phyloP scores from a whole-genome alignment of 805 yeast genomes.

The Yarrowia bubula region DNA sequence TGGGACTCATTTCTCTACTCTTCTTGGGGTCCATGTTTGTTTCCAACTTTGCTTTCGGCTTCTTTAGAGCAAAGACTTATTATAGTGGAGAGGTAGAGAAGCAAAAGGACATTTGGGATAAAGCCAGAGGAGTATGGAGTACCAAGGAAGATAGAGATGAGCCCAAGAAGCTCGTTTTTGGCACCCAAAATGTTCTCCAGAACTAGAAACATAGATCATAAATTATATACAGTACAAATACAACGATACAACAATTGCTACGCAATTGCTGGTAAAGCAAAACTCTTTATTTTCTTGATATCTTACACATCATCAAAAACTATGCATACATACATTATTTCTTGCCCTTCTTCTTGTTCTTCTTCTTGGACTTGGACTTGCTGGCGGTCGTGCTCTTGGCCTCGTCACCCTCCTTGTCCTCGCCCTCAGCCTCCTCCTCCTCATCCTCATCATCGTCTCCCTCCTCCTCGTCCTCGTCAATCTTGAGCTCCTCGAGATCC shows the following conservation, averaged over 20 bases:
- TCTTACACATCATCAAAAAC: slow-evolving; percentile 22
- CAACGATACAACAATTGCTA: no score
- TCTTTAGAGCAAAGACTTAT: slow-evolving; percentile 31
- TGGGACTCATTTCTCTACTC: slow-evolving; percentile 27
- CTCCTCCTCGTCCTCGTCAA: slow-evolving; percentile 10
- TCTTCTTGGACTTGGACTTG: slow-evolving; percentile 25
- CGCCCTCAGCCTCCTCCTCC: neutral
- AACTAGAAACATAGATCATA: neutral
- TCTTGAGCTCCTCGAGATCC: slow-evolving; percentile 19
- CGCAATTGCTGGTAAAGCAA: neutral
- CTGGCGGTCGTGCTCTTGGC: slow-evolving; percentile 10
- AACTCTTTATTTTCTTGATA: neutral
- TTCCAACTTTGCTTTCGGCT: slow-evolving; percentile 34
- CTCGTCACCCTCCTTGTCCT: neutral
- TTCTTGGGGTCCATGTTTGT: slow-evolving; percentile 29
- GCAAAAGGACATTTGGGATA: slow-evolving; percentile 7
- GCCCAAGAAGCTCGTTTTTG: neutral
- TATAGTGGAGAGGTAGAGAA: slow-evolving; percentile 20
- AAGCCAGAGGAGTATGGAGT: slow-evolving; percentile 2
- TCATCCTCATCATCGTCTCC: neutral
- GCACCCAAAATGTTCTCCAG: neutral
- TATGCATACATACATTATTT: slow-evolving; percentile 24
- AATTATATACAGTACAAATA: neutral
- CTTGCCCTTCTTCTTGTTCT: slow-evolving; percentile 26
- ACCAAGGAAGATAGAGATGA: neutral